Evolutionary conservation across 176 grass and related monocot genomes (phyloP), one percentile per base, ranked within the genome.

Genomic region (Thinopyrum elongatum): DNA sequence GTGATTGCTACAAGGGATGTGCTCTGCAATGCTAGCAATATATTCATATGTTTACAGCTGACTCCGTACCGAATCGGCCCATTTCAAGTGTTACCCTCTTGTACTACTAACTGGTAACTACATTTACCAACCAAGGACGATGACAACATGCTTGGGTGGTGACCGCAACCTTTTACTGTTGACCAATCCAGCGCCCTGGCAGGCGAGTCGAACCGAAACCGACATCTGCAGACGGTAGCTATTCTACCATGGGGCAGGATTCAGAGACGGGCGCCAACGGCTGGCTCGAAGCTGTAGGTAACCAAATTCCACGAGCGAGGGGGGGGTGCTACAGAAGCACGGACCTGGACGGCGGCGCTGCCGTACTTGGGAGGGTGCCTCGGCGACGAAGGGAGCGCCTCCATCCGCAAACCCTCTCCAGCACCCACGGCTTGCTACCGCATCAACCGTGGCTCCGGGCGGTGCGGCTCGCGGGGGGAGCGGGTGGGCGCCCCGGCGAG

Each of bases 301-400:
- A 60, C 23, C 15, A 73, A 83, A 83, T 29, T 29, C 66, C 21
- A 58, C 3, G 2, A 55, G 41, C 14, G 27, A 22, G 36, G 16
- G 22, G 59, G 36, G 39, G n/a, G 21, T 10, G 36, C 19, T 27
- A 26, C 1, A 2, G 15, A 21, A 17, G 22, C 12, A 65, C 55
- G 39, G 47, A 73, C 76, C 77, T 73, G 77, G 58, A 81, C 85
- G 36, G 47, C 77, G 39, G 78, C 69, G 39, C 62, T 85, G 42
- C n/a, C 74, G 30, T 85, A 85, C 83, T 85, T 85, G 74, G 74
- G 83, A 85, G 83, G 83, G 15, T 85, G 83, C 83, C 83, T 85
- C 59, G 74, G 74, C 59, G 83, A 78, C 22, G 83, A 82, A 80
- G 67, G 77, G 77, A 86, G 77, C 26, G 30, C 74, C 83, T 85